Base-by-base conservation (phyloP, 192 early-diverging fungal species). In the Entrophospora sp. region DNA sequence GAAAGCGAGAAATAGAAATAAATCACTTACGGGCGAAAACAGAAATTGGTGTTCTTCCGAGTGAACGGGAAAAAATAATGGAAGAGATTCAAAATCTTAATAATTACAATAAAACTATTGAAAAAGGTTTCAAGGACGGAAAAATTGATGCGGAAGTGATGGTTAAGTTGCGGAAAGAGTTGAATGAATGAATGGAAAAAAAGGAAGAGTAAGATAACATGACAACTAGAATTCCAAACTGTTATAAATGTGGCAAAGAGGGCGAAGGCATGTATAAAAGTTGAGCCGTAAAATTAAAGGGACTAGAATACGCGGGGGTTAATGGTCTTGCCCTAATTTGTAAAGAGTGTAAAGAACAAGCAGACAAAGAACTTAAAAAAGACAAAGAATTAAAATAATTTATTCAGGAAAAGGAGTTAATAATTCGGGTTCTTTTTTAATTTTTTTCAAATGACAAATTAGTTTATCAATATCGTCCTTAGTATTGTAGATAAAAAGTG, bases 401-500 rank as follows among this genome's bases (percentile, higher is more conserved):
- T n/a, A n/a, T n/a, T n/a, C n/a, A n/a, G n/a, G n/a, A n/a, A n/a
- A n/a, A n/a, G n/a, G n/a, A n/a, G n/a, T n/a, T n/a, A n/a, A n/a
- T n/a, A n/a, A n/a, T n/a, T n/a, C n/a, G n/a, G n/a, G n/a, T n/a
- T n/a, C n/a, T n/a, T n/a, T n/a, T n/a, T n/a, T n/a, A n/a, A n/a
- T n/a, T n/a, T 58, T 35, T 58, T 58, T 58, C 18, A 58, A 16
- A 36, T 35, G 18, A 58, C 14, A 36, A 4, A 58, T 38, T 58
- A 58, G 35, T 37, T n/a, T 37, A 37, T 58, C 35, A 35, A 58
- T 58, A 1, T 58, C 56, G 6, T 58, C 31, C 13, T 58, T 58
- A 0, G 56, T 58, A 58, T 58, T 58, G 35, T 58, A 58, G 16
- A 58, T 58, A 37, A 35, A 58, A 36, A 58, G 31, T 1, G 56